Evolutionary conservation across 768 basidiomycete species (phyloP).

Genomic region (Lentinula sp.): DNA sequence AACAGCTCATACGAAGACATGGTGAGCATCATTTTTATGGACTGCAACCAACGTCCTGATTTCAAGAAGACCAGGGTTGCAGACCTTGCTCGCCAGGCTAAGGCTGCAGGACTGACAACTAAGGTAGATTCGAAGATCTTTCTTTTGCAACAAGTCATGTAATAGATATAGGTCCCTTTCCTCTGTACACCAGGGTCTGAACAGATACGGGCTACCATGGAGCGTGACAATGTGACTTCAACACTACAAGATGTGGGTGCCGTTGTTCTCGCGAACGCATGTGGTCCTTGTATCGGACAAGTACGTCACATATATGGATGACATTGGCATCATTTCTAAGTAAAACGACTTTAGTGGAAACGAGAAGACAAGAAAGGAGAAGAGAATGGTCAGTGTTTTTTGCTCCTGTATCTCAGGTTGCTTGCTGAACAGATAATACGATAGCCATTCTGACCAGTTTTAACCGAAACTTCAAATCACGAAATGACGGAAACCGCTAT

Average conservation of each 20-base stretch:
- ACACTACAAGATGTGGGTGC: conserved; percentile 88
- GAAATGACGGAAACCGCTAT: conserved; percentile 91
- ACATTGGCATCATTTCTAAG: background rate
- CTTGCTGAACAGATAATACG: background rate
- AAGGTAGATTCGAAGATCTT: conserved; percentile 42
- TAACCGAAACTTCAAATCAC: conserved; percentile 85
- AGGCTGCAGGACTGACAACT: conserved; percentile 70
- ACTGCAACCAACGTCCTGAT: background rate
- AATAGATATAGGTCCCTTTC: conserved; percentile 58
- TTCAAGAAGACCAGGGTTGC: conserved; percentile 76
- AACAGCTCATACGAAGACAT: conserved; percentile 98
- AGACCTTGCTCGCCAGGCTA: conserved; percentile 86
- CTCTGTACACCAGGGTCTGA: conserved; percentile 90
- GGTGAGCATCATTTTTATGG: conserved; percentile 35
- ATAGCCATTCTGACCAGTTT: conserved; percentile 94
- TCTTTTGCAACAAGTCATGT: background rate
- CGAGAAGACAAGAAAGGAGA: conserved; percentile 81
- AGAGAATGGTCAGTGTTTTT: conserved; percentile 70
- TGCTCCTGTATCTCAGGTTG: conserved; percentile 5
- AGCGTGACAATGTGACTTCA: conserved; percentile 83
- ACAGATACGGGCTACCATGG: conserved; percentile 95
- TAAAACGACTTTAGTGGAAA: conserved; percentile 65
- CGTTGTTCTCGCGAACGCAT: conserved; percentile 92
- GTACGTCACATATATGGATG: conserved; percentile 25
- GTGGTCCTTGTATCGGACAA: conserved; percentile 98